Percentiles rank a stretch among this genome's conserved stretches.
Evolutionary conservation across 495 filamentous ascomycete genomes (phyloP).

Genomic region (Lasiosphaeria miniovina): DNA sequence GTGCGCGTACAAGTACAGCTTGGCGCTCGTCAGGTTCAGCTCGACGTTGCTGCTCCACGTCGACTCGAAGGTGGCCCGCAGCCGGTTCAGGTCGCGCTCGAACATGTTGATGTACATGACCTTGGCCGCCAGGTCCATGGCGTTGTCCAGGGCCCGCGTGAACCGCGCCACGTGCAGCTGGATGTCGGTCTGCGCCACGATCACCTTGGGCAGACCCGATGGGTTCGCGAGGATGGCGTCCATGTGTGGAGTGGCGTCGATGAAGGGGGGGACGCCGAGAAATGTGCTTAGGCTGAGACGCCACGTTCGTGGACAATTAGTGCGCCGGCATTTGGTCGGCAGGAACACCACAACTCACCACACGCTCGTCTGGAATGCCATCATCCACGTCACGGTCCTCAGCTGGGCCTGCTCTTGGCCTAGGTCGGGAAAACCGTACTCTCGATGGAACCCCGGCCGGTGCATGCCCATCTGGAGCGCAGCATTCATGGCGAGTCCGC

Average conservation of each 20-base stretch:
- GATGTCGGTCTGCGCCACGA: background rate
- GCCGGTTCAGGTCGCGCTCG: background rate
- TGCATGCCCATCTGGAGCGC: background rate
- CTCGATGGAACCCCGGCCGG: conserved; percentile 1
- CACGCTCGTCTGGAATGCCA: background rate
- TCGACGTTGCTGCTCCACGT: background rate
- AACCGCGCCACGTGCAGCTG: background rate
- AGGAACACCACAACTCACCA: background rate
- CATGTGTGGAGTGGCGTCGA: background rate
- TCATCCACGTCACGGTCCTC: conserved; percentile 2
- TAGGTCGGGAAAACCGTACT: background rate
- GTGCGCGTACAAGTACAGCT: background rate
- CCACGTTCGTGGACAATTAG: background rate
- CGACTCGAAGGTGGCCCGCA: background rate
- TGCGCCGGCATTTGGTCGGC: background rate
- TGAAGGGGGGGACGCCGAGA: background rate
- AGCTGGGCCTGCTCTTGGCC: background rate
- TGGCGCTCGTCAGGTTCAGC: background rate
- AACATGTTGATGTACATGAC: conserved; percentile 3
- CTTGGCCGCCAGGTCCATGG: background rate
- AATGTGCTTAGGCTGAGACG: background rate
- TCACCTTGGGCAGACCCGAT: background rate
- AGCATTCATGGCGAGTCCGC: background rate
- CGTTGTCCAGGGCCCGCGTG: background rate
- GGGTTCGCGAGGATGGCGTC: background rate